phyloP scores from a whole-genome alignment of 2,329 filamentous ascomycete species.

The Cercospora nicotianae region DNA sequence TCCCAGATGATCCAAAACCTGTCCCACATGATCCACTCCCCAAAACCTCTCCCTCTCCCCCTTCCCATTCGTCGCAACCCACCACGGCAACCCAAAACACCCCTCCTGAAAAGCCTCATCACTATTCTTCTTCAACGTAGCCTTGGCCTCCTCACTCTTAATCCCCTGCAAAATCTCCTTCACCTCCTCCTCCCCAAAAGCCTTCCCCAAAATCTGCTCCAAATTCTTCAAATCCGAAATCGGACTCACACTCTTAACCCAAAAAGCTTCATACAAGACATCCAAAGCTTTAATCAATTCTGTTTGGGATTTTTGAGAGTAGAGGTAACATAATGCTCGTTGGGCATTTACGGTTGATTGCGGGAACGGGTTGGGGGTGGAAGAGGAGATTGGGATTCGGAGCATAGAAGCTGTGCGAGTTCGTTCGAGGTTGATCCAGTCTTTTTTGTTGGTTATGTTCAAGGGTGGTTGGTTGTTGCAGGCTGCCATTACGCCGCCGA shows the following conservation, averaged over 20 bases:
- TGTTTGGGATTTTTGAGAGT: conserved; percentile 43
- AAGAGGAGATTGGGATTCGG: conserved; percentile 53
- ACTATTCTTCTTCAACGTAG: conserved; percentile 51
- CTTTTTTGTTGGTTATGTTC: conserved; percentile 60
- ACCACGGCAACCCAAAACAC: conserved; percentile 63
- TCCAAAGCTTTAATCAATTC: conserved; percentile 46
- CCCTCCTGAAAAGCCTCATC: conserved; percentile 54
- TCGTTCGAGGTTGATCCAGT: conserved; percentile 58
- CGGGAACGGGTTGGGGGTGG: conserved; percentile 54
- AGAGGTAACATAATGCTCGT: conserved; percentile 54
- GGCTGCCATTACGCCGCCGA: conserved; percentile 60
- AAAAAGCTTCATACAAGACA: conserved; percentile 54
- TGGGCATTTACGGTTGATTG: conserved; percentile 53
- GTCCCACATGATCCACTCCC: conserved; percentile 62
- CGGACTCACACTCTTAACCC: conserved; percentile 49
- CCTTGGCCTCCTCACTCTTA: conserved; percentile 48
- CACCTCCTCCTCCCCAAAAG: conserved; percentile 48
- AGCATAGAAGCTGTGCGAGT: conserved; percentile 55
- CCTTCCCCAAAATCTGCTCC: conserved; percentile 45
- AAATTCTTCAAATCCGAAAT: conserved; percentile 51
- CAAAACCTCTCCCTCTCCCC: conserved; percentile 58
- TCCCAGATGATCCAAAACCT: conserved; percentile 55
- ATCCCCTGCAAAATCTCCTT: conserved; percentile 41
- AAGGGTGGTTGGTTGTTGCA: conserved; percentile 58
- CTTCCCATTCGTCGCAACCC: conserved; percentile 55